A percentile compares a stretch with the other conserved stretches of the same genome.
Conservation (phyloP, 768 basidiomycete species). For the Agaricus blazei region DNA sequence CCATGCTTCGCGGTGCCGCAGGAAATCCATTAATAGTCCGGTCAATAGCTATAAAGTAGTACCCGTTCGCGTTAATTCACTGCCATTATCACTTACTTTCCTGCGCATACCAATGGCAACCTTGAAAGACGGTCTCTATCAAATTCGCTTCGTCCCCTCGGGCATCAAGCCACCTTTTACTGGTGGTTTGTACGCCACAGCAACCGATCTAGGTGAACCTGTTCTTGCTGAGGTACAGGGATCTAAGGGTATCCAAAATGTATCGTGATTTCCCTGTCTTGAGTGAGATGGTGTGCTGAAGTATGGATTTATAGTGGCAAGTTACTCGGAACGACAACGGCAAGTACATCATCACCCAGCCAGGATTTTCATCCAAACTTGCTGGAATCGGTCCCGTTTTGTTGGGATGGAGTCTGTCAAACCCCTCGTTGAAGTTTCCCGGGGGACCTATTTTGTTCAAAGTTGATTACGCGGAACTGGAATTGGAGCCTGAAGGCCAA, state of each 20-base stretch:
- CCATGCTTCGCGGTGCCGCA: too few relatives aligned
- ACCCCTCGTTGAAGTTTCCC: background rate
- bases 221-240: background rate
- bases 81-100: background rate
- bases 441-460: background rate
- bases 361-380: background rate
- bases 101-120: background rate
- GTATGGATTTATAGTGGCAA: background rate
- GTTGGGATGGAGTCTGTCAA: background rate
- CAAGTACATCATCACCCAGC: constrained; percentile 1
- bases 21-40: background rate
- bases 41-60: background rate
- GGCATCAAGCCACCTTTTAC: background rate
- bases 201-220: background rate
- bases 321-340: background rate
- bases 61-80: background rate
- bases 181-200: background rate
- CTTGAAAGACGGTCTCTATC: constrained; percentile 1
- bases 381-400: background rate
- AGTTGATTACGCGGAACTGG: background rate
- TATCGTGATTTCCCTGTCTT: background rate
- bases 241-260: background rate
- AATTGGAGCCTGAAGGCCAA: background rate
- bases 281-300: background rate
- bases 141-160: background rate